These are phyloP conservation scores for Colletotrichum camelliae DNA, from an alignment of 2,329 filamentous ascomycete genomes.

Conservation along the genomic window DNA sequence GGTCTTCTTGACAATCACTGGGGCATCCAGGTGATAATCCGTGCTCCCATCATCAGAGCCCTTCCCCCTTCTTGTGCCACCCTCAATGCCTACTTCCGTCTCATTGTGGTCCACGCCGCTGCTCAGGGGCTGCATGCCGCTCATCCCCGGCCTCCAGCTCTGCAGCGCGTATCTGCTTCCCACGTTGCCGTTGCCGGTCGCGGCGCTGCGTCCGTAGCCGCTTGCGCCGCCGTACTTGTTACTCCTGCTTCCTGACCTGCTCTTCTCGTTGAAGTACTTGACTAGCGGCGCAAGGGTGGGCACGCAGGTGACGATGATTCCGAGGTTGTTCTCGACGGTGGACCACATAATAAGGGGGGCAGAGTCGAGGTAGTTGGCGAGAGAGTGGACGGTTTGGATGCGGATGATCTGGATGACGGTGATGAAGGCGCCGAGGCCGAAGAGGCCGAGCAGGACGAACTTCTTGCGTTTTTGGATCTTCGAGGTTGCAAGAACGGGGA, in stretches of 20 bases:
- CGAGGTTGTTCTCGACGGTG: conserved; percentile 48
- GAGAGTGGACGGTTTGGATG: conserved; percentile 50
- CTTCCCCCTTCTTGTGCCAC: background rate
- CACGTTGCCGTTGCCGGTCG: background rate
- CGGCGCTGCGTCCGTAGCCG: conserved; percentile 11
- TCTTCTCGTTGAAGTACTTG: conserved; percentile 38
- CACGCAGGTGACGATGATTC: conserved; percentile 47
- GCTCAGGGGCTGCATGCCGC: conserved; percentile 26
- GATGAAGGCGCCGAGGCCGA: conserved; percentile 55
- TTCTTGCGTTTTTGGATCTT: conserved; percentile 46
- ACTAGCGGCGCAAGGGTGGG: conserved; percentile 50
- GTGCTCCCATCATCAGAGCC: conserved; percentile 7
- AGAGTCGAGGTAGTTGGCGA: conserved; percentile 50
- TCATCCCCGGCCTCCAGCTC: conserved; percentile 28
- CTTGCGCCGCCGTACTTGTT: conserved; percentile 23
- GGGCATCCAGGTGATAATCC: background rate
- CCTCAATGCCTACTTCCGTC: background rate
- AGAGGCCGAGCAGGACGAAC: conserved; percentile 46
- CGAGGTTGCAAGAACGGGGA: conserved; percentile 42
- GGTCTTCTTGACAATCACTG: conserved; percentile 16
- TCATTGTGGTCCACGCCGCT: conserved; percentile 15
- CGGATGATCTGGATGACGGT: conserved; percentile 57
- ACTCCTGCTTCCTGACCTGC: conserved; percentile 15
- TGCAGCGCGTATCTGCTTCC: conserved; percentile 31
- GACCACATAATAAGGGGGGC: conserved; percentile 51